Conservation (phyloP, 225 moss, liverwort and hornwort species). For the Climacium dendroides region DNA sequence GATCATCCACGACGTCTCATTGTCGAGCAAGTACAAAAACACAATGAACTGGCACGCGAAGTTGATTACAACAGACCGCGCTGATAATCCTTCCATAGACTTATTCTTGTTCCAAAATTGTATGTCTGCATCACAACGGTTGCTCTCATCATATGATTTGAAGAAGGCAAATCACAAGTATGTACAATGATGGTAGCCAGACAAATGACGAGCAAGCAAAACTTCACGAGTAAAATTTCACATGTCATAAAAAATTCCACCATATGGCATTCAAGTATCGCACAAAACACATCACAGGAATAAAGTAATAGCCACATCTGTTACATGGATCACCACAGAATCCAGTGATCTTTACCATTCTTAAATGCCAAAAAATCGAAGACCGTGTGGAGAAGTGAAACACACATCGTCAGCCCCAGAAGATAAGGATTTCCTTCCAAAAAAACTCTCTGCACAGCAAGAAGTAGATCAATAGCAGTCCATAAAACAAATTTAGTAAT, state of each 20-base stretch:
- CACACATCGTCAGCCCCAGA: conserved; percentile 73
- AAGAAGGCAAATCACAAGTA: background rate
- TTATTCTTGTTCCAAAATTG: conserved; percentile 99
- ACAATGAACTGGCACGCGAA: conserved; percentile 78
- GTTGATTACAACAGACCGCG: conserved; percentile 86
- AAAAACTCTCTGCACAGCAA: conserved; percentile 65
- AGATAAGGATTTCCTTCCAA: conserved; percentile 86
- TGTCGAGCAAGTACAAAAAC: conserved; percentile 88
- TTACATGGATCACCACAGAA: background rate
- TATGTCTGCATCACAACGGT: conserved; percentile 44
- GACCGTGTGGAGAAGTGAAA: conserved; percentile 74
- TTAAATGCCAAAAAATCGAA: conserved; percentile 97
- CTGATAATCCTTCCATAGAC: conserved; percentile 97
- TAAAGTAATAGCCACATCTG: background rate
- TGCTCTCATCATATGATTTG: background rate
- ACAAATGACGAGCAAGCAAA: background rate
- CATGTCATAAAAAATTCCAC: background rate
- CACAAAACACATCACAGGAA: background rate
- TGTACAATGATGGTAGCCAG: background rate
- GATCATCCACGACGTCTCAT: conserved; percentile 99
- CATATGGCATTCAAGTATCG: background rate
- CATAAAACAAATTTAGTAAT: background rate
- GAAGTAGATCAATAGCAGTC: background rate
- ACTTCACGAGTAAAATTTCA: background rate
- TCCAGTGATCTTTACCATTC: conserved; percentile 39